Evolutionary conservation across 371 early-diverging fungal genomes (phyloP), one percentile per base, ranked within the genome.

Genomic region (Mortierella sp.): DNA sequence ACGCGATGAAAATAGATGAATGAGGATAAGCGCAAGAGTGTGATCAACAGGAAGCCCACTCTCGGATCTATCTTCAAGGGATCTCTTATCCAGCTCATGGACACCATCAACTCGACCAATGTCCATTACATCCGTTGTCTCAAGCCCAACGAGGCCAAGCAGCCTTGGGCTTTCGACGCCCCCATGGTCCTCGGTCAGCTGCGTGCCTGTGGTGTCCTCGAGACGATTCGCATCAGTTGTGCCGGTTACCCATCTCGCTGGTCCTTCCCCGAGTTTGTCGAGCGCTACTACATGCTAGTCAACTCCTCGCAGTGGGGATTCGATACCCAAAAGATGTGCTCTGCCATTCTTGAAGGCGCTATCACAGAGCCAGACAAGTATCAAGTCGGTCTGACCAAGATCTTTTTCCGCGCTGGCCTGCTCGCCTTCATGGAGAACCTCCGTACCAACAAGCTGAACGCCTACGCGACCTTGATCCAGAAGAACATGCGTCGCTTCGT

Each of bases 321-420:
- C 21, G 93, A 94, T 81, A 88, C 92, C 28, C 88, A 88, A 34
- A 88, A 91, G 70, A 87, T 94, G 45, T 94, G 94, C 82, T 83
- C 83, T 28, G 88, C 91, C 31, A 95, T 98, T 84, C 92, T 98
- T 42, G 91, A 92, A 50, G 88, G 88, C 16, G 90, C 92, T 28
- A 95, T 99, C 73, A 88, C 87, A 31, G 96, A 96, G 80, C 87
- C 84, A 6, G 97, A 97, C 83, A 95, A 97, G 85, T 99, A 95
- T 87, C 99, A 98, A 90, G 90, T 99, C 38, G 99, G 99, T 80
- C 88, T 94, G 52, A 97, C 99, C 24, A 99, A 98, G 90, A 96
- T 99, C 75, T 99, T 99, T 89, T 99, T 99, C 96, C 96, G 99
- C n/a, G 97, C 99, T 52, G 99, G 99, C 75, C 96, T 95, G 81